Conservation (phyloP, 768 basidiomycete genomes). For the Podaxis rugospora region DNA sequence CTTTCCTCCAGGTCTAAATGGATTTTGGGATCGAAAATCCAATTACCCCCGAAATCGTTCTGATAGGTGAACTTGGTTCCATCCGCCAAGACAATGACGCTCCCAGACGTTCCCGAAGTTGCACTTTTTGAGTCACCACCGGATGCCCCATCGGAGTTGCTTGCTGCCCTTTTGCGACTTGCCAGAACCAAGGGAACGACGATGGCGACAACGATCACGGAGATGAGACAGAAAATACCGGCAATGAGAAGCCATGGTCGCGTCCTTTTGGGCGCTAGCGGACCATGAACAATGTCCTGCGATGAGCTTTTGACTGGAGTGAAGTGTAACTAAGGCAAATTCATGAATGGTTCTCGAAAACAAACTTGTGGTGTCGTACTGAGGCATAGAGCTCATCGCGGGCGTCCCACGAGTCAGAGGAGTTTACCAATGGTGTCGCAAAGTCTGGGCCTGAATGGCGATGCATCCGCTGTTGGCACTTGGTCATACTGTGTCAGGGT, state of each 20-base stretch:
- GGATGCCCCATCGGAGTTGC: conserved; percentile 3
- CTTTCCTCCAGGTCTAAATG: conserved; percentile 70
- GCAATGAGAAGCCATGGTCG: conserved; percentile 15
- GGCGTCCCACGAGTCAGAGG: conserved; percentile 7
- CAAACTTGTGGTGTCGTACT: not conserved
- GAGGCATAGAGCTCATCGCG: conserved; percentile 1
- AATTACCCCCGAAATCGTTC: conserved; percentile 78
- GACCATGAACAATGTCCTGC: not conserved
- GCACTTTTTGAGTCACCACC: conserved; percentile 14
- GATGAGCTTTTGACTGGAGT: not conserved
- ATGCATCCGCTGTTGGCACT: conserved; percentile 16
- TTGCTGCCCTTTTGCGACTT: conserved; percentile 18
- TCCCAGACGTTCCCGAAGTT: conserved; percentile 62
- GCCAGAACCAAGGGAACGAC: conserved; percentile 30
- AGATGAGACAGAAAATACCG: conserved; percentile 27
- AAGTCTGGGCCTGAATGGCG: conserved; percentile 1
- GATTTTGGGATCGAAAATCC: conserved; percentile 71
- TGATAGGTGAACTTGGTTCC: conserved; percentile 76
- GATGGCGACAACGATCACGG: conserved; percentile 39
- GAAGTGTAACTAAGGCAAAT: not conserved
- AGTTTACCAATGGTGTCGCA: not conserved
- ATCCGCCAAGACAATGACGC: conserved; percentile 62
- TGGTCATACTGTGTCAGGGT: conserved; percentile 18
- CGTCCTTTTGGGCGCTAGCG: not conserved
- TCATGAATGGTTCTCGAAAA: not conserved